These are phyloP conservation scores for Leersia perrieri DNA, from an alignment of 176 grass and related monocot species.

Conservation along the genomic window DNA sequence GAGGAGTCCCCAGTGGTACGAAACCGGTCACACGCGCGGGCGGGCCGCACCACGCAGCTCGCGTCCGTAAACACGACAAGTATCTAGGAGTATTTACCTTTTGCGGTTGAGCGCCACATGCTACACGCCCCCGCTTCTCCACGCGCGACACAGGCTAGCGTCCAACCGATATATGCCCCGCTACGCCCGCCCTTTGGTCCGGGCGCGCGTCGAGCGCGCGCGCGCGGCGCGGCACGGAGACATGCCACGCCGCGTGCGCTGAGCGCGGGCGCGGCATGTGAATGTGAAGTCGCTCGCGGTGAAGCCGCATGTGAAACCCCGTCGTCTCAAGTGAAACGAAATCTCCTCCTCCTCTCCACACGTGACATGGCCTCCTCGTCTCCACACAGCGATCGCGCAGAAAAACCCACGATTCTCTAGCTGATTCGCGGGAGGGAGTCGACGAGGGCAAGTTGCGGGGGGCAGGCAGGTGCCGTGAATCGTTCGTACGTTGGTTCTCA, in stretches of 20 bases:
- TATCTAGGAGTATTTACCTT: neutral
- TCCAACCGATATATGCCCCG: neutral
- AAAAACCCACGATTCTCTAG: neutral
- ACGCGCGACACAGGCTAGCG: neutral
- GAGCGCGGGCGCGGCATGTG: too few relatives aligned
- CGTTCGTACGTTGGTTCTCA: neutral
- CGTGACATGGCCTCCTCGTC: too few relatives aligned
- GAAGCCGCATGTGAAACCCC: slow-evolving; percentile 10
- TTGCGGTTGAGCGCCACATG: neutral
- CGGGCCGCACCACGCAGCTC: slow-evolving; percentile 3
- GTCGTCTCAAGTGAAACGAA: neutral
- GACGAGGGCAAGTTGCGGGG: too few relatives aligned
- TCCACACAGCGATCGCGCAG: neutral
- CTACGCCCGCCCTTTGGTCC: neutral
- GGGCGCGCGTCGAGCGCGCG: too few relatives aligned
- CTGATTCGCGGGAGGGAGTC: too few relatives aligned
- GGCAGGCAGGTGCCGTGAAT: neutral
- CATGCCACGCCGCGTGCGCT: neutral
- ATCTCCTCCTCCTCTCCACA: too few relatives aligned
- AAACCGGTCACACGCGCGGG: slow-evolving; percentile 15
- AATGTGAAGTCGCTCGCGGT: slow-evolving; percentile 8
- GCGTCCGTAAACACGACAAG: slow-evolving; percentile 18
- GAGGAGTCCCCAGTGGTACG: slow-evolving; percentile 12
- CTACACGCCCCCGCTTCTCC: neutral
- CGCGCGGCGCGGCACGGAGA: neutral